Evolutionary conservation across 2,329 filamentous ascomycete genomes (phyloP).

Genomic region (Phoma herbarum): DNA sequence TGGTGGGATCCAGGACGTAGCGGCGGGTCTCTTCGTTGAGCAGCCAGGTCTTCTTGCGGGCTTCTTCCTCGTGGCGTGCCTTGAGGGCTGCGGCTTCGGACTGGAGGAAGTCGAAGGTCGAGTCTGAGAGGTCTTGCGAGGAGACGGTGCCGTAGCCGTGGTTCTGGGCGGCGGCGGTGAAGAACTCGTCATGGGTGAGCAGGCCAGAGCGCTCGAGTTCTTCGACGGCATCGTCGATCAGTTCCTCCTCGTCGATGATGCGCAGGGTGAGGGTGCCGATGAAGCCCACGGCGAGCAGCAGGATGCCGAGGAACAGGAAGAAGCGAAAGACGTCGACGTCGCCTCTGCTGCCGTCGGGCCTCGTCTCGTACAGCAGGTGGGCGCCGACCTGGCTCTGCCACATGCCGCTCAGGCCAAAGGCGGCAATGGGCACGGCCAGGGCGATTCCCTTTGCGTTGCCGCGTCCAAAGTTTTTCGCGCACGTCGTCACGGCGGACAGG

Average conservation of each 20-base stretch:
- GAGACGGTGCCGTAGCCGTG: slow-evolving; percentile 71
- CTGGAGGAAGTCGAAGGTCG: slow-evolving; percentile 57
- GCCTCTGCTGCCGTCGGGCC: slow-evolving; percentile 67
- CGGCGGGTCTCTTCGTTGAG: slow-evolving; percentile 88
- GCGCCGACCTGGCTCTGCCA: slow-evolving; percentile 92
- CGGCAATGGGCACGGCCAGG: slow-evolving; percentile 87
- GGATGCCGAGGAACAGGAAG: slow-evolving; percentile 82
- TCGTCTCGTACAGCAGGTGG: slow-evolving; percentile 75
- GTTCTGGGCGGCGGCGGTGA: slow-evolving; percentile 65
- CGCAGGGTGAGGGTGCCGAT: slow-evolving; percentile 77
- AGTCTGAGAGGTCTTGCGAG: slow-evolving; percentile 57
- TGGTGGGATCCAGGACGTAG: slow-evolving; percentile 87
- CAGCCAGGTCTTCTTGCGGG: slow-evolving; percentile 85
- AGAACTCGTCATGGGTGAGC: slow-evolving; percentile 77
- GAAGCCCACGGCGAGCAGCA: slow-evolving; percentile 75
- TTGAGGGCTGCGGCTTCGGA: slow-evolving; percentile 58
- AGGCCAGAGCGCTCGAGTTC: slow-evolving; percentile 90
- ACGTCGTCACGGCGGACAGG: slow-evolving; percentile 88
- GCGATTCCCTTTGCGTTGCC: slow-evolving; percentile 88
- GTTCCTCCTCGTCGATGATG: slow-evolving; percentile 82
- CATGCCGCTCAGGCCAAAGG: slow-evolving; percentile 93
- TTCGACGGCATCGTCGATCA: slow-evolving; percentile 90
- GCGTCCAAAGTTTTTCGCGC: slow-evolving; percentile 96
- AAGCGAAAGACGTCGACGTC: slow-evolving; percentile 81
- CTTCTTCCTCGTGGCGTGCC: slow-evolving; percentile 60